Conservation (phyloP, 1,284 basidiomycete genomes). For the Cystobasidium pallidum region DNA sequence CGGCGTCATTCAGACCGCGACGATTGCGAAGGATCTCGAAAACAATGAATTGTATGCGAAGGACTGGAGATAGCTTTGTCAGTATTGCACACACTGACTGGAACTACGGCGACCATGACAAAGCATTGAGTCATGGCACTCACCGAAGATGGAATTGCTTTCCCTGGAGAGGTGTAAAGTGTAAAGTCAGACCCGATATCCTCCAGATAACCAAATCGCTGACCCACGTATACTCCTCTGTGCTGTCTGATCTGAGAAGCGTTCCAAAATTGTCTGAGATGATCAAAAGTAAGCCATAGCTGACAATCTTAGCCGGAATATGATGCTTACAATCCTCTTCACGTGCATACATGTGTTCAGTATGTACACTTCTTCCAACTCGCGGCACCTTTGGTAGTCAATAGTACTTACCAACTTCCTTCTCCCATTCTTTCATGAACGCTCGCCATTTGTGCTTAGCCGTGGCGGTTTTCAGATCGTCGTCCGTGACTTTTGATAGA, state of each 20-base stretch:
- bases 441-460: constrained; percentile 91
- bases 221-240: constrained; percentile 71
- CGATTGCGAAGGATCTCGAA: constrained; percentile 94
- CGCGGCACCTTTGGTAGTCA: background rate
- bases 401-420: constrained; percentile 56
- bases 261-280: constrained; percentile 86
- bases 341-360: background rate
- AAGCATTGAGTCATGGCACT: constrained; percentile 61
- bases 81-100: constrained; percentile 36
- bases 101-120: background rate
- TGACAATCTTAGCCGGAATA: background rate
- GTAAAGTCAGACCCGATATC: background rate
- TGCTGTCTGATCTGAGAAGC: constrained; percentile 79
- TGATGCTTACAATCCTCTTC: constrained; percentile 66
- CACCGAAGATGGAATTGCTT: constrained; percentile 92
- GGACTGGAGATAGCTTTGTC: constrained; percentile 52
- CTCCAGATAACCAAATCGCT: background rate
- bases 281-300: background rate
- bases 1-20: constrained; percentile 84
- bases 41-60: constrained; percentile 78
- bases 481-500: constrained; percentile 79
- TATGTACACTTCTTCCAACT: constrained; percentile 54
- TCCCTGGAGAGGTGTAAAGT: constrained; percentile 58
- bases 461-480: constrained; percentile 88
- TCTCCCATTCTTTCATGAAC: constrained; percentile 77